These are phyloP conservation scores for Pulveroboletus sp. DNA, from an alignment of 768 basidiomycete genomes.

Conservation along the genomic window DNA sequence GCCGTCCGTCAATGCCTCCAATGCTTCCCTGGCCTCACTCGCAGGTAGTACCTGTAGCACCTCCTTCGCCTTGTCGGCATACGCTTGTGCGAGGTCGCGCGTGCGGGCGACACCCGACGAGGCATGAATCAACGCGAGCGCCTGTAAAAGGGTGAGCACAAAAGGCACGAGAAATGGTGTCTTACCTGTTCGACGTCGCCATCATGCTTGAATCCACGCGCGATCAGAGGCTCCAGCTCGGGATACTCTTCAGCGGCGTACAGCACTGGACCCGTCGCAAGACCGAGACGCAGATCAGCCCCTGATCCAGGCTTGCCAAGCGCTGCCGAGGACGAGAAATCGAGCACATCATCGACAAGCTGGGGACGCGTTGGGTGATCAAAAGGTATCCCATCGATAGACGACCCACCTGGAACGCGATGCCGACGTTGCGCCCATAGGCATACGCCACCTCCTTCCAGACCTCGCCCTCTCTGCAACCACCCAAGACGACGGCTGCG, in stretches of 20 bases:
- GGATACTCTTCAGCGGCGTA: conserved; percentile 87
- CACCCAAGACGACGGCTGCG: conserved; percentile 85
- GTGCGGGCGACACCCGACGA: conserved; percentile 82
- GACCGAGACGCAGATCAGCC: conserved; percentile 77
- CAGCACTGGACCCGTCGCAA: conserved; percentile 83
- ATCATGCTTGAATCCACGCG: conserved; percentile 67
- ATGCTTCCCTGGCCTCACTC: conserved; percentile 74
- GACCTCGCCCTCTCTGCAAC: conserved; percentile 68
- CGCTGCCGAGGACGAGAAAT: conserved; percentile 76
- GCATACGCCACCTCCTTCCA: conserved; percentile 91
- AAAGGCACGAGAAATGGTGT: not conserved
- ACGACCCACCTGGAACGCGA: conserved; percentile 85
- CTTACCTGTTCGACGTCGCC: conserved; percentile 82
- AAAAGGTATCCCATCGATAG: not conserved
- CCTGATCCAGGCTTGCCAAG: conserved; percentile 87
- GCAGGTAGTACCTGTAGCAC: conserved; percentile 71
- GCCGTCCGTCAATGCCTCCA: conserved; percentile 67
- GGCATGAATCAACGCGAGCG: conserved; percentile 50
- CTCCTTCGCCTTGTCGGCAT: conserved; percentile 76
- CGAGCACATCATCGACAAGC: conserved; percentile 95
- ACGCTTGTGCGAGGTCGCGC: conserved; percentile 65
- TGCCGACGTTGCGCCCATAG: conserved; percentile 86
- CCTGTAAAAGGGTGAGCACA: conserved; percentile 40
- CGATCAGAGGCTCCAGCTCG: conserved; percentile 72
- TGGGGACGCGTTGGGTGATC: conserved; percentile 29